phyloP scores from a whole-genome alignment of 495 filamentous ascomycete genomes.

The Penicillium roqueforti region DNA sequence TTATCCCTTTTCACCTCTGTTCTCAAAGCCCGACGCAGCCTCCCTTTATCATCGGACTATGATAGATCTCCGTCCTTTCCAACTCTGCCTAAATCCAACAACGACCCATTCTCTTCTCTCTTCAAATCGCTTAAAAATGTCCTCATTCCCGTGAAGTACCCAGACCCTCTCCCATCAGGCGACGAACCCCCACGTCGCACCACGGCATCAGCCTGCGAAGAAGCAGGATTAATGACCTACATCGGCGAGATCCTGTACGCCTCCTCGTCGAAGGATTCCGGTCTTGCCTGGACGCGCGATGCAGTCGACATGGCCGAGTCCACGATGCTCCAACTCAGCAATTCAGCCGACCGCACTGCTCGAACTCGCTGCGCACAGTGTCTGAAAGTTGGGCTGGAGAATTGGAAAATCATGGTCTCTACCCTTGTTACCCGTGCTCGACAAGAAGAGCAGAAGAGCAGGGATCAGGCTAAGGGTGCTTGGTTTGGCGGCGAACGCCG shows the following conservation, averaged over 20 bases:
- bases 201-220: constrained; percentile 64
- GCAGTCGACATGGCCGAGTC: constrained; percentile 66
- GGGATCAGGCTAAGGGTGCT: constrained; percentile 35
- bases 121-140: constrained; percentile 37
- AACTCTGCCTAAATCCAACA: constrained; percentile 52
- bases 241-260: constrained; percentile 93
- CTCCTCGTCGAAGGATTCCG: constrained; percentile 55
- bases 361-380: constrained; percentile 66
- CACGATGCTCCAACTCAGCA: constrained; percentile 33
- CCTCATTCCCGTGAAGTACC: constrained; percentile 55
- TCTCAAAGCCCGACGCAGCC: constrained; percentile 63
- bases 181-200: constrained; percentile 58
- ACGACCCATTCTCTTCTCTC: constrained; percentile 44
- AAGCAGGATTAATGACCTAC: constrained; percentile 80
- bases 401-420: constrained; percentile 70
- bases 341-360: constrained; percentile 38
- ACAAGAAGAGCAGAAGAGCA: constrained; percentile 35
- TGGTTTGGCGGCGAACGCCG: constrained; percentile 47
- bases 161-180: constrained; percentile 60
- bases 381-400: constrained; percentile 62
- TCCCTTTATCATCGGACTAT: constrained; percentile 22
- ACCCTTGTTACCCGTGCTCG: constrained; percentile 51
- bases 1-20: constrained; percentile 85
- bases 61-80: constrained; percentile 44
- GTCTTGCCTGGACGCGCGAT: constrained; percentile 80